Percentiles rank a stretch among this genome's conserved stretches.
Conservation (phyloP, 2,329 filamentous ascomycete genomes). For the Alternaria sp. region DNA sequence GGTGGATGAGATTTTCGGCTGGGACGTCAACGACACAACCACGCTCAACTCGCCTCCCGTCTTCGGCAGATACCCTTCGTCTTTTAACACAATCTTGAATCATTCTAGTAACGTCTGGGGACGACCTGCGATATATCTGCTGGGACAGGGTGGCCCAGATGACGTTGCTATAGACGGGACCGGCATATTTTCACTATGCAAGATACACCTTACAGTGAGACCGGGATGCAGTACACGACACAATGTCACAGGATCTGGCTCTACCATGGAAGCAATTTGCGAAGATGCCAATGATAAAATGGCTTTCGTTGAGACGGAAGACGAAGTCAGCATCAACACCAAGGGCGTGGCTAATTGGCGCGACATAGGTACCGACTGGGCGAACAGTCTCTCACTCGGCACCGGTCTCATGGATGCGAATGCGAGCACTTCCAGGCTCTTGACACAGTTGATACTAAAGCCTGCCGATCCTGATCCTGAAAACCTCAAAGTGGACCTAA, state of each 20-base stretch:
- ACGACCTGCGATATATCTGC: constrained; percentile 69
- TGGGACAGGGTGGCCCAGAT: constrained; percentile 55
- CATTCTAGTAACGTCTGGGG: constrained; percentile 48
- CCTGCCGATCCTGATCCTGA: constrained; percentile 24
- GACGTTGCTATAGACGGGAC: constrained; percentile 31
- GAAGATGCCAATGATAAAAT: constrained; percentile 63
- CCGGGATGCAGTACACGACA: constrained; percentile 71
- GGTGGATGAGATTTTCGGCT: constrained; percentile 75
- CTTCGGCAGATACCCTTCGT: constrained; percentile 61
- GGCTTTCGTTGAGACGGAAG: constrained; percentile 62
- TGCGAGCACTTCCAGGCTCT: constrained; percentile 55
- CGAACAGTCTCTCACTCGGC: constrained; percentile 54
- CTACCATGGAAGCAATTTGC: constrained; percentile 68
- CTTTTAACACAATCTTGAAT: constrained; percentile 68
- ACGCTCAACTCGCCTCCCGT: constrained; percentile 54
- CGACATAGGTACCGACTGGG: constrained; percentile 56
- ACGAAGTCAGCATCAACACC: constrained; percentile 63
- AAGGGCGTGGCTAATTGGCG: constrained; percentile 56
- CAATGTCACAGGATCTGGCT: constrained; percentile 60
- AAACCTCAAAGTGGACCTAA: constrained; percentile 53
- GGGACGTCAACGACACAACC: constrained; percentile 63
- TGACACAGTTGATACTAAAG: constrained; percentile 56
- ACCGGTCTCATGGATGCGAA: constrained; percentile 55
- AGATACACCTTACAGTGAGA: constrained; percentile 69
- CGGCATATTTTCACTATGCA: constrained; percentile 69